Conservation (phyloP, 129 eudicot species). For the Chrysanthemum lavandulifolium region DNA sequence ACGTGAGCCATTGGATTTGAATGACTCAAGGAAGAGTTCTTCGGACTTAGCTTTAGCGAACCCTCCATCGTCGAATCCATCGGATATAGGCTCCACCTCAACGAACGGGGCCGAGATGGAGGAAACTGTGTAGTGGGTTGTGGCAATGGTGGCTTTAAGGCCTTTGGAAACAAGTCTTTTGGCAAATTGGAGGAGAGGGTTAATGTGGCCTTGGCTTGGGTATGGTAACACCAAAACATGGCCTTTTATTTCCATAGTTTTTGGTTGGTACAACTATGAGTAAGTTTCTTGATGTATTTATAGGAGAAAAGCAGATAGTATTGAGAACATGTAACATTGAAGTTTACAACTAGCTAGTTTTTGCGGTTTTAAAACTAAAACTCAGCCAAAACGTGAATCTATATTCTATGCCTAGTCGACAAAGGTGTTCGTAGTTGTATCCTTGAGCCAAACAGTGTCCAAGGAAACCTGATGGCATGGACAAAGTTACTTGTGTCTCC, state of each 20-base stretch:
- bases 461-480: no score
- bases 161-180: no score
- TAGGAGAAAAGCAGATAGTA: neutral
- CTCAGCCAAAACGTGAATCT: no score
- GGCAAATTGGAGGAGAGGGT: neutral
- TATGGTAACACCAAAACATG: conserved; percentile 67
- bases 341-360: no score
- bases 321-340: neutral
- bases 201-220: conserved; percentile 94
- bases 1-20: conserved; percentile 44
- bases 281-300: neutral
- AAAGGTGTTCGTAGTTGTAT: no score
- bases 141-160: conserved; percentile 60
- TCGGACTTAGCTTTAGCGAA: conserved; percentile 36
- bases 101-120: conserved; percentile 40
- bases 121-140: conserved; percentile 60
- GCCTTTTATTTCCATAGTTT: conserved; percentile 21
- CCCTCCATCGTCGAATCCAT: conserved; percentile 64
- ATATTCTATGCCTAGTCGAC: no score
- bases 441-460: no score
- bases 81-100: conserved; percentile 52
- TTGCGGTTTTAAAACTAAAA: no score
- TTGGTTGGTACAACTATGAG: neutral
- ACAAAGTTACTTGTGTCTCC: no score
- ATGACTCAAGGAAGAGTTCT: conserved; percentile 37